Evolutionary conservation across 805 yeast species (phyloP).

Genomic region (Torulaspora maleeae): DNA sequence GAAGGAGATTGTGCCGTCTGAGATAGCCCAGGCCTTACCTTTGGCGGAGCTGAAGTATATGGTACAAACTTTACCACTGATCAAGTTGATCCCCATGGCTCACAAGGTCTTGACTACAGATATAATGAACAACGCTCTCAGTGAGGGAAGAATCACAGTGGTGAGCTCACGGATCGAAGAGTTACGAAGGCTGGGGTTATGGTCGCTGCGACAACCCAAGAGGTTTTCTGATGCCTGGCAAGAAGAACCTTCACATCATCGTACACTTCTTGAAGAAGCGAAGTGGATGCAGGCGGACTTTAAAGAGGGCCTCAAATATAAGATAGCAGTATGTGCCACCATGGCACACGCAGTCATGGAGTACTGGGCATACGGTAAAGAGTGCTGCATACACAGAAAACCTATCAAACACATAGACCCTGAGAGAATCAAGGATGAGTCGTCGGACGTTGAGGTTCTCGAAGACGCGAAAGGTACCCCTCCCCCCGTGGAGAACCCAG

Average conservation of each 20-base stretch:
- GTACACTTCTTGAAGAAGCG: slow-evolving; percentile 66
- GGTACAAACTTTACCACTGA: slow-evolving; percentile 82
- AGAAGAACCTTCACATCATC: slow-evolving; percentile 57
- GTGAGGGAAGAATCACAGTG: slow-evolving; percentile 89
- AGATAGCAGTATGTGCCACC: slow-evolving; percentile 61
- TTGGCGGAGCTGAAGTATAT: slow-evolving; percentile 81
- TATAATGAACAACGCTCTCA: slow-evolving; percentile 73
- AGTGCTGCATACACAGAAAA: slow-evolving; percentile 54
- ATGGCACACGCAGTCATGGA: slow-evolving; percentile 71
- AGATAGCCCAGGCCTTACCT: slow-evolving; percentile 55
- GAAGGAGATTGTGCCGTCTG: slow-evolving; percentile 51
- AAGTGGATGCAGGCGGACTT: slow-evolving; percentile 81
- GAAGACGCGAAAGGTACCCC: neutral
- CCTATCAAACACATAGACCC: slow-evolving; percentile 21
- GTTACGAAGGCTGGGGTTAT: slow-evolving; percentile 74
- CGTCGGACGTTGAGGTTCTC: neutral
- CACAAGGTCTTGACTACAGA: slow-evolving; percentile 85
- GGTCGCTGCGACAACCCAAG: slow-evolving; percentile 87
- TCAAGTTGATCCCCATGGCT: slow-evolving; percentile 74
- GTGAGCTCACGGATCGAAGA: slow-evolving; percentile 89
- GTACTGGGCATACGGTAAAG: slow-evolving; percentile 73
- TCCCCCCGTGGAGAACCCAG: neutral
- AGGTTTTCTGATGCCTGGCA: slow-evolving; percentile 62
- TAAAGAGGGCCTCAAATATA: slow-evolving; percentile 63
- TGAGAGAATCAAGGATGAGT: neutral